Percentiles rank a stretch among this genome's conserved stretches.
These are phyloP conservation scores for Yamadazyma sp. DNA, from an alignment of 805 yeast genomes.

Conservation along the genomic window DNA sequence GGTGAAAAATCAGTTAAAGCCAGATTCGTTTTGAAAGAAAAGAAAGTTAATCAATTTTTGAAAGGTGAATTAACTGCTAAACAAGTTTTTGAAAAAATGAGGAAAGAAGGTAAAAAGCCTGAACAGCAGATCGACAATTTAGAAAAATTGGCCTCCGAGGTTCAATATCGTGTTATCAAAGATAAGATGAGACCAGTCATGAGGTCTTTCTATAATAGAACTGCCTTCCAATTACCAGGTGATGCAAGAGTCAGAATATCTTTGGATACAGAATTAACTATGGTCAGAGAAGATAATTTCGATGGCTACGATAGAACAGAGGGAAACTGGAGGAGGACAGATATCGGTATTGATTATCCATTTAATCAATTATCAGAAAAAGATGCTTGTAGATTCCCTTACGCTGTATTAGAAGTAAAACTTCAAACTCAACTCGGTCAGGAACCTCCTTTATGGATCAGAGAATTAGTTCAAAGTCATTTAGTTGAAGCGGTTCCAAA, in stretches of 20 bases:
- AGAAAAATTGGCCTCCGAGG: slow-evolving; percentile 89
- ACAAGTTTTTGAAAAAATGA: slow-evolving; percentile 87
- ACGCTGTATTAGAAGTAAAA: slow-evolving; percentile 96
- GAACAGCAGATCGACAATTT: slow-evolving; percentile 84
- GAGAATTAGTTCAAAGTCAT: slow-evolving; percentile 87
- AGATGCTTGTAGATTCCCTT: slow-evolving; percentile 92
- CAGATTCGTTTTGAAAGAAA: slow-evolving; percentile 88
- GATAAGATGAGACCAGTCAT: slow-evolving; percentile 88
- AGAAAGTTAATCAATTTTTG: slow-evolving; percentile 80
- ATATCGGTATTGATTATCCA: slow-evolving; percentile 97
- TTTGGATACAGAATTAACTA: slow-evolving; percentile 92
- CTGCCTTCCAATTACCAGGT: slow-evolving; percentile 98
- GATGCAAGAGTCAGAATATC: slow-evolving; percentile 99
- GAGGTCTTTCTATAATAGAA: slow-evolving; percentile 94
- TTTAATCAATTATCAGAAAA: slow-evolving; percentile 78
- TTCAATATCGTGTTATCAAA: slow-evolving; percentile 84
- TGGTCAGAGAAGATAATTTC: slow-evolving; percentile 96
- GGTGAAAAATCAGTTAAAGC: slow-evolving; percentile 99
- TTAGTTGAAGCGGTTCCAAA: slow-evolving; percentile 98
- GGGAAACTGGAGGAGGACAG: slow-evolving; percentile 97
- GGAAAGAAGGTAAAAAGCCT: slow-evolving; percentile 89
- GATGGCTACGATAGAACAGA: slow-evolving; percentile 89
- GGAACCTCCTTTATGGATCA: slow-evolving; percentile 98
- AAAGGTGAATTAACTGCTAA: slow-evolving; percentile 81
- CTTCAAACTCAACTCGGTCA: slow-evolving; percentile 97